Evolutionary conservation across 129 eudicot genomes (phyloP), one percentile per base, ranked within the genome.

Genomic region (Saposhnikovia divaricata): DNA sequence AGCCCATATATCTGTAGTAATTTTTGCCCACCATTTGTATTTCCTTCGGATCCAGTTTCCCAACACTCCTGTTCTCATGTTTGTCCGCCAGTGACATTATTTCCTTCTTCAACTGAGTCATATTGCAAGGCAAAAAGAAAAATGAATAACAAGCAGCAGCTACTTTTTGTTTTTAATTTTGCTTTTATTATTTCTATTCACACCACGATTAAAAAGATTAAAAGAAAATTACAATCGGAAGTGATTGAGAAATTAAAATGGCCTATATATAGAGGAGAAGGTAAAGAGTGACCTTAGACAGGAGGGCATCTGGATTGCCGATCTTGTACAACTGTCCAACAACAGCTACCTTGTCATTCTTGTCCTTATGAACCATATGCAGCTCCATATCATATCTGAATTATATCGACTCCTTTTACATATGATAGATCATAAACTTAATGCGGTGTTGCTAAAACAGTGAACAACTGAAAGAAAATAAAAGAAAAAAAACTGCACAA

Each of bases 1-100:
- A 89, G 65, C 93, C 93, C 13, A 87, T 77, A 77, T 89, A 89
- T 79, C 83, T 85, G 25, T 87, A 89, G 57, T 83, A 89, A 28
- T 82, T 79, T 16, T 80, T 73, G n/a, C 86, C 81, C 14, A 66
- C 53, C 81, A 85, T 80, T 75, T 38, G 34, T 34, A 89, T 85
- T 48, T 87, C 82, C 69, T 23, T 73, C 0, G 93, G 89, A 83
- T 85, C 61, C 25, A 89, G 43, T 8, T 78, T 47, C 3, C 93
- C 93, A 34, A 79, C 42, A 15, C 77, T 77, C 39, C 78, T 82
- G 34, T 81, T 81, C 44, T 28, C 82, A 74, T 76, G 81, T 71
- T 31, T 76, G 45, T 89, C 81, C 15, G n/a, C 81, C 83, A 87
- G 59, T 5, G 83, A 47, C 1, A 79, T 18, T 82, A 89, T 87